Evolutionary conservation across 2,329 filamentous ascomycete species (phyloP), one percentile per base, ranked within the genome.

Genomic region (Fusarium miscanthi): DNA sequence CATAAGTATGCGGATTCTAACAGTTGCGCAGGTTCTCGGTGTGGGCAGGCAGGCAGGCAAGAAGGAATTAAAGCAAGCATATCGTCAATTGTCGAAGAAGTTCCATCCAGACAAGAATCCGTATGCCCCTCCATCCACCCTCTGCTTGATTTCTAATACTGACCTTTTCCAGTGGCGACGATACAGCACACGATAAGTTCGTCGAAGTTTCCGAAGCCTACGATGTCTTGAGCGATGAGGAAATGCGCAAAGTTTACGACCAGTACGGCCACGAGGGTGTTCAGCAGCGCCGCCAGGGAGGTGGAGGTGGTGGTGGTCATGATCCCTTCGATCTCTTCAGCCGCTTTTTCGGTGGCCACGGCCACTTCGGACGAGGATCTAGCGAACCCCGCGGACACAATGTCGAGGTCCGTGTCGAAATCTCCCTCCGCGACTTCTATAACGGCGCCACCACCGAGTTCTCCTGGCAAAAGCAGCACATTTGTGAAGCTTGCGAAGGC

Each of bases 21-120:
- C 27, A 30, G 13, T 19, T 8, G 1, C 19, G 30, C 56, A 97
- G 90, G 84, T 97, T 65, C 89, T 99, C 31, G 94, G 93, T 60
- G 84, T 99, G 72, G 89, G 92, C 78, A 94, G 90, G 78, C 87
- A 91, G 67, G 95, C 95, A 21, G 91, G 90, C 51, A 94, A 97
- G 59, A 91, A 91, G 78, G 92, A 98, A 78, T 92, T 99, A 80
- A 99, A 99, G 83, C 93, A 93, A 49, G 95, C 96, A 27, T 99
- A 99, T 83, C 90, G 95, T 67, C 91, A 90, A 67, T 87, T 99
- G 16, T 97, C 93, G 85, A 98, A 98, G 83, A 97, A 97, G 81
- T 98, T 89, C 82, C 96, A 99, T 80, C 96, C 96, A 7, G 96
- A 99, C 83, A 99, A 99, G 88, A 98, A 98, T 78, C 94, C 95